These are phyloP conservation scores for Secale cereale DNA, from an alignment of 176 grass and related monocot genomes.

Conservation along the genomic window DNA sequence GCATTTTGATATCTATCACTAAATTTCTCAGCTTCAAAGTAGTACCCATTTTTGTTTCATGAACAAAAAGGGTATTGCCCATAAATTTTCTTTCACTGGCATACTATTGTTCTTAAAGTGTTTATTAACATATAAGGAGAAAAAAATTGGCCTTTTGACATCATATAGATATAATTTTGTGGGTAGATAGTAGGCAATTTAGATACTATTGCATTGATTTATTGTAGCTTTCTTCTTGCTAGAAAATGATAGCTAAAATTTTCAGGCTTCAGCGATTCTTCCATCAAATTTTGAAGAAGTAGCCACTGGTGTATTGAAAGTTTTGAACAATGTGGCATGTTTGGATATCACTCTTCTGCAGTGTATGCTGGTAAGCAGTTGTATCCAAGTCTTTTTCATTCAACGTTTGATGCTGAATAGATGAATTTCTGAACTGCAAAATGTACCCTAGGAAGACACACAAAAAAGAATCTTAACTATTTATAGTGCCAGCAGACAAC, in stretches of 20 bases:
- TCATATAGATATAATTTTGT: not conserved
- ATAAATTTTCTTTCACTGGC: not conserved
- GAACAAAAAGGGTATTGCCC: not conserved
- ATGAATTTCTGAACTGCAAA: not conserved
- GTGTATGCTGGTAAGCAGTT: conserved; percentile 82
- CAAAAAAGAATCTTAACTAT: not conserved
- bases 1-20: conserved; percentile 12
- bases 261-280: conserved; percentile 79
- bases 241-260: conserved; percentile 17
- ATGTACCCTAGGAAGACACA: not conserved
- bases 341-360: conserved; percentile 93
- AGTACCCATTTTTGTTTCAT: conserved; percentile 14
- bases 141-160: not conserved
- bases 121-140: conserved; percentile 13
- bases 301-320: conserved; percentile 91
- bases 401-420: not conserved
- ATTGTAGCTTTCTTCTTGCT: conserved; percentile 13
- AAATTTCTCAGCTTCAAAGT: conserved; percentile 11
- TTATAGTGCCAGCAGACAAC: conserved; percentile 10
- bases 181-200: conserved; percentile 7
- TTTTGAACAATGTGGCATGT: conserved; percentile 90
- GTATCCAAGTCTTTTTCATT: conserved; percentile 19
- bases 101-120: not conserved
- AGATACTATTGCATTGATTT: conserved; percentile 4
- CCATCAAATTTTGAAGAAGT: conserved; percentile 99